Evolutionary conservation across 2,329 filamentous ascomycete species (phyloP), one percentile per base, ranked within the genome.

Genomic region (Aspergillus thermomutatus): DNA sequence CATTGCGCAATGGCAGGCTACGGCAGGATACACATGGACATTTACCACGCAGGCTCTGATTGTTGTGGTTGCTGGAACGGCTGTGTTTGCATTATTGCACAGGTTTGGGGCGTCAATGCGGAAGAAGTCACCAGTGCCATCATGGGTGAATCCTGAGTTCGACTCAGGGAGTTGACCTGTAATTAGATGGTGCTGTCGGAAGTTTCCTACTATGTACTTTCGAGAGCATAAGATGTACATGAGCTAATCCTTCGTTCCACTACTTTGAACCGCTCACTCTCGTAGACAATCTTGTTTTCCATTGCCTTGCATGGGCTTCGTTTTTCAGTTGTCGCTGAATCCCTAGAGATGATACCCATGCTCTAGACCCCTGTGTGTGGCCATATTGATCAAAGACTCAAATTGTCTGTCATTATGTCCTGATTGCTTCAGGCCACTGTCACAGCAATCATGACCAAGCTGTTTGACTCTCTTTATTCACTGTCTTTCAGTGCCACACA

Each of bases 1-100:
- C 63, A 82, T 82, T 60, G 71, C 77, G 0, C 69, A 74, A 2
- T 83, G 80, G 80, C 70, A 79, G 49, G 72, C 73, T 0, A 64
- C 64, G 3, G 70, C 67, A 5, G 80, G 80, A 3, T 82, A 77
- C 69, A 80, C 78, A 1, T 82, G 80, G 80, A 80, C 79, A 0
- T 81, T 82, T 59, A 75, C 76, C 4, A 70, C 73, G 0, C 80
- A 83, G 52, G 80, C 75, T 1, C 69, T 83, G 37, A 77, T 83
- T 37, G 75, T 75, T 3, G 53, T 77, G 3, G 72, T 75, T 54
- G 73, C 73, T 19, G 76, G 73, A 37, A 64, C 76, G 14, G 68
- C 74, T 0, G 60, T 75, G 0, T 72, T 80, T 19, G 72, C 64
- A 0, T 47, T 66, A 6, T 50, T 81, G 50, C 79, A 81, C 31